phyloP scores from a whole-genome alignment of 225 moss, liverwort and hornwort genomes.

The Polytrichum formosum region DNA sequence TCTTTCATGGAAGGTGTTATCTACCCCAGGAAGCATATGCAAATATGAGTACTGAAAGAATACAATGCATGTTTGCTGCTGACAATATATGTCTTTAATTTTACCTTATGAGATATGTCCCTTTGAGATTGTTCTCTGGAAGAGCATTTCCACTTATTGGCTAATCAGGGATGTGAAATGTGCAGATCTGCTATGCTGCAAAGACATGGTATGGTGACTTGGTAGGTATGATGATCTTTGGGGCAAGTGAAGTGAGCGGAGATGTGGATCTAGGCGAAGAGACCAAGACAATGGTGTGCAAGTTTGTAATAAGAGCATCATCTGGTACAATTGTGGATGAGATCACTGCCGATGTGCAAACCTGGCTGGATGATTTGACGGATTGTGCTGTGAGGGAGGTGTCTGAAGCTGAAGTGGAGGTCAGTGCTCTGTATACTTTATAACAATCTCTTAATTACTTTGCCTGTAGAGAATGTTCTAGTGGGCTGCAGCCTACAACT shows the following conservation, averaged over 20 bases:
- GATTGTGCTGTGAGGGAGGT: constrained; percentile 80
- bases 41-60: too few species aligned
- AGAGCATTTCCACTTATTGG: neutral
- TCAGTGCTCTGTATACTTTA: constrained; percentile 10
- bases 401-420: constrained; percentile 92
- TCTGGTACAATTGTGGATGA: constrained; percentile 83
- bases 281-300: constrained; percentile 90
- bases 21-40: too few species aligned
- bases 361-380: constrained; percentile 91
- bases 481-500: too few species aligned
- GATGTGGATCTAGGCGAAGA: constrained; percentile 86
- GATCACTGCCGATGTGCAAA: constrained; percentile 79
- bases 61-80: too few species aligned
- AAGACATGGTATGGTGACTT: constrained; percentile 99
- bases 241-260: constrained; percentile 93
- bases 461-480: too few species aligned
- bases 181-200: constrained; percentile 92
- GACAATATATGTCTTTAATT: too few species aligned
- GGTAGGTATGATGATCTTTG: constrained; percentile 92
- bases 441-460: too few species aligned
- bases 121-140: too few species aligned
- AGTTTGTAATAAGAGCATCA: constrained; percentile 91
- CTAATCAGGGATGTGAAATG: constrained; percentile 14
- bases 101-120: too few species aligned
- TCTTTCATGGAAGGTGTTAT: too few species aligned